Evolutionary conservation across 1,284 basidiomycete genomes (phyloP), one percentile per base, ranked within the genome.

Genomic region (Moniliophthora roreri): DNA sequence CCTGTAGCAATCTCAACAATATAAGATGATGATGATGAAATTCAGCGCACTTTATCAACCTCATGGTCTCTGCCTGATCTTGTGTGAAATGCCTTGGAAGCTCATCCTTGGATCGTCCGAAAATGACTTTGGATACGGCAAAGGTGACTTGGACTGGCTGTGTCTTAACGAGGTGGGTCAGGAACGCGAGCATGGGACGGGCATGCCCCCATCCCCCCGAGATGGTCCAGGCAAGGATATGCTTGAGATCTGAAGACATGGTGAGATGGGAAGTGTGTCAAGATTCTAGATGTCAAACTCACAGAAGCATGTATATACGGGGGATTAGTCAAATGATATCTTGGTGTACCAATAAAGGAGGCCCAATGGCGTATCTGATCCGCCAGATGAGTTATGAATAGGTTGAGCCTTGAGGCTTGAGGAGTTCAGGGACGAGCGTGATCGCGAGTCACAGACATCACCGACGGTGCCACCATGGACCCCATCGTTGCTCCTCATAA

Each of bases 131-230:
- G 11, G 40, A 41, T n/a, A 41, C 40, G 7, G 40, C 40, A 41
- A 41, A 41, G 2, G 40, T 41, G 40, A 41, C 23, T 11, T 41
- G 18, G 21, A 41, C 40, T 5, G 40, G 40, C 16, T 41, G 7
- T 4, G 23, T 41, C 10, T 41, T 41, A 18, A 41, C 40, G 4
- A 41, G 18, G 23, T 41, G 40, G 18, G 18, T 21, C 11, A 41
- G 16, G 16, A 41, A 41, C 21, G 40, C 40, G 40, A 41, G 40
- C 40, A 41, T 41, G 10, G 40, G 40, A 20, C 40, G 40, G 18
- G 40, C 40, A 41, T 41, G 40, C n/a, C 40, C 40, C 40, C 40
- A 41, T 41, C 40, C 40, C 21, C 40, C 40, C 8, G 40, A 41
- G 7, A 41, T 41, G 9, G 40, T 41, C 40, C 40, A 41, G n/a